phyloP scores from a whole-genome alignment of 2,329 filamentous ascomycete species.

The Amphichorda felina region DNA sequence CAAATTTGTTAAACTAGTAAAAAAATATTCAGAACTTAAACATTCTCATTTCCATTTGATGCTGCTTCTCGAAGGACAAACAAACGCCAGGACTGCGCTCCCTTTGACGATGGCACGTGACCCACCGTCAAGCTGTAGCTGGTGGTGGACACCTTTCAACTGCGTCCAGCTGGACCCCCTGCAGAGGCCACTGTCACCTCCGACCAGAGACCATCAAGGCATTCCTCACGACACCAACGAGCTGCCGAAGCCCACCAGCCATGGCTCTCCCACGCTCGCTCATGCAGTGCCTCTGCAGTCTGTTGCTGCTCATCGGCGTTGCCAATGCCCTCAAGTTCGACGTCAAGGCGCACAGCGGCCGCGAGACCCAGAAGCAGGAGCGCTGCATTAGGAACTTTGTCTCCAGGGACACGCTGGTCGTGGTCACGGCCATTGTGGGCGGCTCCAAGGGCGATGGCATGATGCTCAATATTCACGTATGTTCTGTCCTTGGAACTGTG shows the following conservation, averaged over 20 bases:
- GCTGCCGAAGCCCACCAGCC: constrained; percentile 5
- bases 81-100: too few relatives aligned
- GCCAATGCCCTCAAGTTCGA: constrained; percentile 84
- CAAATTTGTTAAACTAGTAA: too few relatives aligned
- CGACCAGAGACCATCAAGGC: background rate
- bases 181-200: background rate
- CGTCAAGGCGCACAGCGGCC: constrained; percentile 52
- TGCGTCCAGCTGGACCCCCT: background rate
- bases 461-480: constrained; percentile 84
- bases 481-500: constrained; percentile 14
- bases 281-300: constrained; percentile 46
- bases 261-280: constrained; percentile 40
- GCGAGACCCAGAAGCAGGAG: constrained; percentile 49
- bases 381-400: constrained; percentile 97
- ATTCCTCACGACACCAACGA: background rate
- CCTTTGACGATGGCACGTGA: background rate
- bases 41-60: too few relatives aligned
- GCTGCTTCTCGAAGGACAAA: too few relatives aligned
- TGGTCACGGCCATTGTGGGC: constrained; percentile 81
- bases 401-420: constrained; percentile 79
- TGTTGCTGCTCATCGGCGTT: constrained; percentile 41
- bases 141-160: constrained; percentile 1
- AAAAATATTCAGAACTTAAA: too few relatives aligned
- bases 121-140: too few relatives aligned
- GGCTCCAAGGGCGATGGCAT: constrained; percentile 88